Evolutionary conservation across 192 early-diverging fungal species (phyloP), one percentile per base, ranked within the genome.

Genomic region (Backusella australiensis): DNA sequence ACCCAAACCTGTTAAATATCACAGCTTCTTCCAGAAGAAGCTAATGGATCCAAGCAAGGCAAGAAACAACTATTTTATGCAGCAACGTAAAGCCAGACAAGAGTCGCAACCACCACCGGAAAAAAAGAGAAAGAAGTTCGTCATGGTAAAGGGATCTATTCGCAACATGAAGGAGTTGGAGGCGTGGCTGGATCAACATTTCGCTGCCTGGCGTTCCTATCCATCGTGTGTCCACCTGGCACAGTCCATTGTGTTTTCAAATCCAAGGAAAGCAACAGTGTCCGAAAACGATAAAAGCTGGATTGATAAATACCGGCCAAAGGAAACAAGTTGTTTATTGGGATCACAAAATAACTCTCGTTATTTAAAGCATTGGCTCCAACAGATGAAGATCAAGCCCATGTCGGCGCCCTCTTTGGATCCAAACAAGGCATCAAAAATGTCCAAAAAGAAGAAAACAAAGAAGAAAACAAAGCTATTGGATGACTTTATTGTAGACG

Each of bases 301-400:
- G 77, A 35, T 49, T 52, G 77, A 78, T 29, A 73, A 74, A 23
- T 78, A 78, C 49, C 66, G 67, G 34, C 77, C 77, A 21, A 68
- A 49, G 2, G 69, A 42, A 17, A 65, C 67, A 41, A 26, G n/a
- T 19, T 41, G 34, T 26, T 34, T 78, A 69, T 26, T 78, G 21
- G 71, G 72, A 1, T 67, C 73, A 23, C 19, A 38, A 34, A 29
- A 32, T 7, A 74, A 63, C 19, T 49, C 66, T 1, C 53, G 29
- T 1, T 78, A 74, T 69, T 14, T 78, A 32, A 67, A 69, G 34
- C 44, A 78, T 29, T 78, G 77, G 77, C 34, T 78, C n/a, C 67
- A 70, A 9, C 71, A 78, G 65, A 73, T 74, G 72, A 78, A 78
- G n/a, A 67, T 78, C 6, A 49, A 59, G 23, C 77, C 77, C 32